Conservation (phyloP, 306 rosid species). For the Nissolia schottii region DNA sequence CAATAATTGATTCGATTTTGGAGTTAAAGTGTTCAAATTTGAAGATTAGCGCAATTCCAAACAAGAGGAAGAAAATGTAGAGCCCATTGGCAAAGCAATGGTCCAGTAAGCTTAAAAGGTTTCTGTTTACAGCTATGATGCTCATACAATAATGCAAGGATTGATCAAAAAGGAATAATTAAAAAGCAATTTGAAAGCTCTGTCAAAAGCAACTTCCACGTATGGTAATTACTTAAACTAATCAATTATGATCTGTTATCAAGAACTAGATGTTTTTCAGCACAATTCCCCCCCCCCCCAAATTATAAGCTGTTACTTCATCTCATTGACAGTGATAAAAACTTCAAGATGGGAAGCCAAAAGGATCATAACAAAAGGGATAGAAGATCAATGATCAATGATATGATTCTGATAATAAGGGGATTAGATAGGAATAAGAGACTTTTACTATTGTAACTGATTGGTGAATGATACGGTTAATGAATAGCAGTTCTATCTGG, state of each 20-base stretch:
- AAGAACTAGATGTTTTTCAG: neutral
- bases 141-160: neutral
- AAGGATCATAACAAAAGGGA: neutral
- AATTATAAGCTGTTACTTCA: neutral
- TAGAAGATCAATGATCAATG: neutral
- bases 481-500: too few relatives aligned
- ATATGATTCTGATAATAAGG: too few relatives aligned
- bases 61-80: neutral
- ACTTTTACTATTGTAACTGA: too few relatives aligned
- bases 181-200: neutral
- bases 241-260: neutral
- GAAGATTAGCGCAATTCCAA: neutral
- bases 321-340: neutral
- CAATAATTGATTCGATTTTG: slow-evolving; percentile 3
- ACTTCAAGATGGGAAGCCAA: neutral
- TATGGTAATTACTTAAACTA: neutral
- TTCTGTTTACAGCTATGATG: slow-evolving; percentile 1
- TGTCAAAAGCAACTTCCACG: neutral
- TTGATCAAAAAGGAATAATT: neutral
- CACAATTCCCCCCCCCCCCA: neutral
- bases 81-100: neutral
- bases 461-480: too few relatives aligned
- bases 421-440: too few relatives aligned
- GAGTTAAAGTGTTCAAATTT: neutral
- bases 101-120: neutral